phyloP scores from a whole-genome alignment of 257 asterid species.

The Echium plantagineum region DNA sequence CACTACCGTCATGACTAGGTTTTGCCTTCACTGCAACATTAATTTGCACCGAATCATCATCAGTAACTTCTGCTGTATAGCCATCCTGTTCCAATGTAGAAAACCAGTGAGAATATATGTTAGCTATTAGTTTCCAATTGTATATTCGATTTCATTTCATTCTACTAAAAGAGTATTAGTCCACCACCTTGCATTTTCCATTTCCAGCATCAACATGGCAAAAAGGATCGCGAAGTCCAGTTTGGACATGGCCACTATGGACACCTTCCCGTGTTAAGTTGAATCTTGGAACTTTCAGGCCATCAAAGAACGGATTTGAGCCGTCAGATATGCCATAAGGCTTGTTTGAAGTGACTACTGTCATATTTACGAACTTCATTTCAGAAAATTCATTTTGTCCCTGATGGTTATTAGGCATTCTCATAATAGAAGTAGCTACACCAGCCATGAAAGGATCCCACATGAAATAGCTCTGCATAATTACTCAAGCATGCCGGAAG shows the following conservation, averaged over 20 bases:
- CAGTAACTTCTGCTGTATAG: constrained; percentile 38
- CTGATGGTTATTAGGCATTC: constrained; percentile 17
- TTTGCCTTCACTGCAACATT: constrained; percentile 75
- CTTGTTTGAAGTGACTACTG: constrained; percentile 61
- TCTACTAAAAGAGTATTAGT: background rate
- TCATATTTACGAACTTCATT: constrained; percentile 68
- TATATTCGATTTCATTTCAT: background rate
- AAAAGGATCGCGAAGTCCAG: constrained; percentile 59
- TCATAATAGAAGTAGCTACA: constrained; percentile 76
- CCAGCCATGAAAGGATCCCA: constrained; percentile 78
- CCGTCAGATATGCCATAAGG: constrained; percentile 55
- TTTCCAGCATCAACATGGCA: constrained; percentile 43
- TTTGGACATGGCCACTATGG: constrained; percentile 82
- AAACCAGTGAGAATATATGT: background rate
- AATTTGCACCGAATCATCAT: constrained; percentile 41
- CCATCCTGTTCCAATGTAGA: constrained; percentile 46
- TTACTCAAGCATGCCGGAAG: background rate
- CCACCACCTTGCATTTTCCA: constrained; percentile 63
- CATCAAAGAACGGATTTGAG: constrained; percentile 67
- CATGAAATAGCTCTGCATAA: constrained; percentile 64
- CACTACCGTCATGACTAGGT: constrained; percentile 38
- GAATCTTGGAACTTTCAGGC: constrained; percentile 37
- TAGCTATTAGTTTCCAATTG: background rate
- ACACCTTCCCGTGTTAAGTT: constrained; percentile 35
- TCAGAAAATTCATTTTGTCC: constrained; percentile 77